Base-by-base conservation (phyloP, 2,329 filamentous ascomycete species). In the Dendryphion nanum region DNA sequence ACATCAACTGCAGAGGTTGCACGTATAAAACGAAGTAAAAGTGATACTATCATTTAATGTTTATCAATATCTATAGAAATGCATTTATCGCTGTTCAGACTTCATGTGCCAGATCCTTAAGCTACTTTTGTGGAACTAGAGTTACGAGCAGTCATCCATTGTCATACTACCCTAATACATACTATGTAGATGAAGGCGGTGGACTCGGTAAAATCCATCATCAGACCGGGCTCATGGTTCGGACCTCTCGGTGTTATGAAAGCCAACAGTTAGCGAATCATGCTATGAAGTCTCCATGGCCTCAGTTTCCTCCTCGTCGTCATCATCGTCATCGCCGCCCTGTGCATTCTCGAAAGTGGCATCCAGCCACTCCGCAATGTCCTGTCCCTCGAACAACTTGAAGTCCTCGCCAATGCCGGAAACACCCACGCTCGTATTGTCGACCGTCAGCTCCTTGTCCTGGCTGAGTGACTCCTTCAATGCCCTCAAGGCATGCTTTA, bases 401-500 rank as follows among this genome's bases (percentile, higher is more conserved):
- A 97, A 97, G 48, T 80, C 79, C 76, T 97, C 87, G 33, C 78
- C 72, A 33, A 81, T 54, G 7, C 90, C 90, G 16, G 90, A 86
- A 44, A 96, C 76, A 24, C 87, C 90, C 37, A 98, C 80, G 54
- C 89, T 95, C 38, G 90, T 95, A 73, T 98, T 98, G 67, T 97
- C 93, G 28, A 96, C 81, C 38, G 91, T 97, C 66, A 98, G 74
- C 77, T 97, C 90, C 76, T 94, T 95, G 71, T 98, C 93, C 78
- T 97, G 91, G 41, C 87, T 86, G 66, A 98, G 74, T 55, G 86
- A 95, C 76, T 98, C 93, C 77, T 95, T 95, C 63, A 98, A 75
- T 35, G 93, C 91, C 63, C 81, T 80, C 62, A 98, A 74, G 20
- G 91, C 93, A 73, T 98, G 93, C 70, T 82, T 82, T 57, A 98